Evolutionary conservation across 78 protist species (phyloP), one percentile per base, ranked within the genome.

Genomic region (Pelomyxa schiedti): DNA sequence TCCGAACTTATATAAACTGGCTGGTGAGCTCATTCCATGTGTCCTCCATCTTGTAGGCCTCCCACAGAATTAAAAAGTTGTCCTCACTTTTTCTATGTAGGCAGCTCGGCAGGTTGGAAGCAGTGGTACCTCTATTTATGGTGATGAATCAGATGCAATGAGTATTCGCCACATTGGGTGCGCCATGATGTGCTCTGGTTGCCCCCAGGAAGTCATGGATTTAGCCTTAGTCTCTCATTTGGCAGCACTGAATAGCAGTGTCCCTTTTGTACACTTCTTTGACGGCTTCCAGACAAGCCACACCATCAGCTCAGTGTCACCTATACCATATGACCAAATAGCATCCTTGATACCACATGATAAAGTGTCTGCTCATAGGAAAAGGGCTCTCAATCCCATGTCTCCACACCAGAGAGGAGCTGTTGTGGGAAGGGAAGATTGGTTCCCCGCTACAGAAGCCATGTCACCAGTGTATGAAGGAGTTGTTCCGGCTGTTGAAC

Each of bases 1-100:
- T 35, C 92, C 92, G 53, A 84, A 84, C 78, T 65, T 88, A 78
- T 82, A 82, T 66, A 66, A 75, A 69, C 78, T 88, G 28, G 92
- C 89, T 8, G 93, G 93, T 8, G 93, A 86, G 72, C 30, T 40
- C 26, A 1, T 75, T 6, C 93, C 93, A 36, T 4, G 68, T 35
- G 87, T 82, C n/a, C 6, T 89, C 58, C 93, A 89, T 58, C 82
- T 85, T 9, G 58, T 87, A 16, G 80, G n/a, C n/a, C n/a, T n/a
- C n/a, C n/a, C n/a, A n/a, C n/a, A n/a, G n/a, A n/a, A n/a, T n/a
- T n/a, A n/a, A n/a, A n/a, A n/a, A n/a, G n/a, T n/a, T n/a, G n/a
- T n/a, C n/a, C n/a, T n/a, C n/a, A n/a, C n/a, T n/a, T n/a, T n/a
- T n/a, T n/a, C n/a, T n/a, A n/a, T n/a, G n/a, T n/a, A n/a, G n/a